Evolutionary conservation across 768 basidiomycete species (phyloP).

Genomic region (Naganishia randhawae): DNA sequence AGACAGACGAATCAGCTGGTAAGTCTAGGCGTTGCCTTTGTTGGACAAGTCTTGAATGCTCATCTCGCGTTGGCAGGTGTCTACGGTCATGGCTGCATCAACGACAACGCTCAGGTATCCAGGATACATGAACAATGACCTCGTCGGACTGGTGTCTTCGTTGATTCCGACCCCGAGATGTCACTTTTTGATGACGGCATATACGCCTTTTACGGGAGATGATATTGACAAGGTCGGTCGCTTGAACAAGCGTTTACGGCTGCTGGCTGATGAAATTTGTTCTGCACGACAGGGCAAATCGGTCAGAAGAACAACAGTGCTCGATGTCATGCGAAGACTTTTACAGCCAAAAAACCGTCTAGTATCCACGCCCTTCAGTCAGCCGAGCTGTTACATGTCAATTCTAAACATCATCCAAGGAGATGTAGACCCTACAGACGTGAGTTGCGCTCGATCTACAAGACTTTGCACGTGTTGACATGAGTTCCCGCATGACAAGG

Average conservation of each 20-base stretch:
- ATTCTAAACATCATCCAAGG: slow-evolving; percentile 98
- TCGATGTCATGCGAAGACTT: slow-evolving; percentile 96
- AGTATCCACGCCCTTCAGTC: slow-evolving; percentile 67
- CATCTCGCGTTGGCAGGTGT: slow-evolving; percentile 59
- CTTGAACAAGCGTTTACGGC: neutral
- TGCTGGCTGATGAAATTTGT: neutral
- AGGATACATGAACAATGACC: slow-evolving; percentile 98
- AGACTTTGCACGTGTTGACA: no score
- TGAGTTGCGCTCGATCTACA: slow-evolving; percentile 49
- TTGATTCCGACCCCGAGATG: slow-evolving; percentile 95
- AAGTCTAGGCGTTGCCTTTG: slow-evolving; percentile 16
- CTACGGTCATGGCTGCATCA: slow-evolving; percentile 96
- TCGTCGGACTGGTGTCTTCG: slow-evolving; percentile 92
- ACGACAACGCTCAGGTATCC: slow-evolving; percentile 96
- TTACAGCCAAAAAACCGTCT: slow-evolving; percentile 98
- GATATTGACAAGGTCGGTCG: slow-evolving; percentile 83
- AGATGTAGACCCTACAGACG: slow-evolving; percentile 96
- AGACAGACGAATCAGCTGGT: slow-evolving; percentile 51
- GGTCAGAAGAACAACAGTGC: slow-evolving; percentile 89
- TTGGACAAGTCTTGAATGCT: neutral
- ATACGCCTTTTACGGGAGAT: slow-evolving; percentile 96
- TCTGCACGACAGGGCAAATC: slow-evolving; percentile 71
- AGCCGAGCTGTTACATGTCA: slow-evolving; percentile 77
- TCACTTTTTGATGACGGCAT: slow-evolving; percentile 98
- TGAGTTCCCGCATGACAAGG: slow-evolving; percentile 55